phyloP scores from a whole-genome alignment of 805 yeast species.

The Zygoascus biomembranicola region DNA sequence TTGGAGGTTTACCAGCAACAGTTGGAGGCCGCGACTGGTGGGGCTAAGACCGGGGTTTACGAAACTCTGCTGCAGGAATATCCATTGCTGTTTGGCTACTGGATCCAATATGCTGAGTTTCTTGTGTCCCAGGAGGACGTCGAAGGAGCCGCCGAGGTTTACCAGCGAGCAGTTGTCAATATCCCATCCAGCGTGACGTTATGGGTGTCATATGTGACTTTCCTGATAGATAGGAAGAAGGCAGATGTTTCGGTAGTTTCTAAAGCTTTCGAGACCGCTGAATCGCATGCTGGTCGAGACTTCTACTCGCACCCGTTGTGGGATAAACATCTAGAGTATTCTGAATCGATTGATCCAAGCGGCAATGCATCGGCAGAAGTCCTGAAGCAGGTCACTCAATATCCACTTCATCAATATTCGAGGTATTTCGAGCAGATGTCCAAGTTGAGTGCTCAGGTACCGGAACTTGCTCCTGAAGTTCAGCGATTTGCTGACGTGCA shows the following conservation, averaged over 20 bases:
- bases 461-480: constrained; percentile 7
- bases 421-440: constrained; percentile 47
- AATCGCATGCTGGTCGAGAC: constrained; percentile 50
- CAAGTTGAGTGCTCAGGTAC: constrained; percentile 7
- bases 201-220: constrained; percentile 24
- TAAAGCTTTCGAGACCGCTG: constrained; percentile 39
- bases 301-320: constrained; percentile 74
- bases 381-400: constrained; percentile 26
- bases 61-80: constrained; percentile 26
- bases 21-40: background rate
- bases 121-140: constrained; percentile 15
- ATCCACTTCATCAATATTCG: constrained; percentile 86
- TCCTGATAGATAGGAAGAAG: constrained; percentile 6
- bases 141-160: constrained; percentile 20
- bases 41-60: constrained; percentile 9
- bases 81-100: constrained; percentile 36
- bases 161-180: constrained; percentile 30
- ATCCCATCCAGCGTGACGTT: constrained; percentile 27
- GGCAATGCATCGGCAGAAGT: constrained; percentile 32
- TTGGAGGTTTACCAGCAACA: background rate
- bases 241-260: constrained; percentile 9
- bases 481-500: constrained; percentile 41
- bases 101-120: constrained; percentile 32
- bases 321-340: constrained; percentile 68
- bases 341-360: constrained; percentile 34